Percentiles rank a stretch among this genome's conserved stretches.
Evolutionary conservation across 116 monocot species (phyloP).

Genomic region (Papilionanthe hybrid): DNA sequence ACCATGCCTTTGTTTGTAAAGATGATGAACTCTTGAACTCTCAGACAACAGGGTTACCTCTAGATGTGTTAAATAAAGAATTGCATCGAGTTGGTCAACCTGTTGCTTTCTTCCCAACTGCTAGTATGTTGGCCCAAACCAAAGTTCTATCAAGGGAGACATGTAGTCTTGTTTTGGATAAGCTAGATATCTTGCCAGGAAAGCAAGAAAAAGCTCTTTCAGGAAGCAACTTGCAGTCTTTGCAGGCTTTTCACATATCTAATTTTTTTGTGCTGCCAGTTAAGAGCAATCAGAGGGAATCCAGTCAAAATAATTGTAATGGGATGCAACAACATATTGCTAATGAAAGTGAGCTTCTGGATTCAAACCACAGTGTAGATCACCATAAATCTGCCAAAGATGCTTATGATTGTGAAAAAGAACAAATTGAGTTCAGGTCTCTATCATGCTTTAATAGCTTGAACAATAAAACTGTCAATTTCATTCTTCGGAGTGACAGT

Average conservation of each 20-base stretch:
- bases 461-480: slow-evolving; percentile 9
- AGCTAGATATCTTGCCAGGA: neutral
- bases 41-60: slow-evolving; percentile 1
- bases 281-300: neutral
- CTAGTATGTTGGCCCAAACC: slow-evolving; percentile 2
- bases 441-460: slow-evolving; percentile 17
- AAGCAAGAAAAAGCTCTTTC: neutral
- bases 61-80: slow-evolving; percentile 9
- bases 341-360: neutral
- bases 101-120: neutral
- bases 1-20: slow-evolving; percentile 1
- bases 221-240: neutral
- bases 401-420: slow-evolving; percentile 10
- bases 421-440: slow-evolving; percentile 12
- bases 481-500: slow-evolving; percentile 18
- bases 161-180: neutral
- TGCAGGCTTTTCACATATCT: neutral
- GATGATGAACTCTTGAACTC: neutral
- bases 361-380: slow-evolving; percentile 5
- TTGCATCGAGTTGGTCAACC: neutral
- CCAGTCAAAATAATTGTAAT: slow-evolving; percentile 10
- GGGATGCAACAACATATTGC: neutral
- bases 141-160: neutral
- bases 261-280: slow-evolving; percentile 1
- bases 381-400: slow-evolving; percentile 2